A percentile compares a stretch with the other conserved stretches of the same genome.
phyloP scores from a whole-genome alignment of 768 basidiomycete species.

The Termitomyces bulborhizus region DNA sequence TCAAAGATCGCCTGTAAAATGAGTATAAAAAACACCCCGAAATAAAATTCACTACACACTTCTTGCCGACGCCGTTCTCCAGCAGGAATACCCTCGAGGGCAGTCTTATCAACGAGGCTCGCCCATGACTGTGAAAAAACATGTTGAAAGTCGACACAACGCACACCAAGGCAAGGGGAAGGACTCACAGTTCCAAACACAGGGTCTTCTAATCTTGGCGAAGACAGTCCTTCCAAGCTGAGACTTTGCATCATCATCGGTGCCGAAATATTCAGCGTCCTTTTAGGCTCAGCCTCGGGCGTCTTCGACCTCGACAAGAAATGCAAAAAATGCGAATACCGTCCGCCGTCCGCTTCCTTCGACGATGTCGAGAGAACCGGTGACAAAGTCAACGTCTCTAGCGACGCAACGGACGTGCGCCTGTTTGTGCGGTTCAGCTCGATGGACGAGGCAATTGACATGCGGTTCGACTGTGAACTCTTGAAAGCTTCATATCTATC shows the following conservation, averaged over 20 bases:
- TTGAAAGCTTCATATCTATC: slow-evolving; percentile 85
- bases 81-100: slow-evolving; percentile 72
- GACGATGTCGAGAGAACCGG: slow-evolving; percentile 27
- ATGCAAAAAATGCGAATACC: slow-evolving; percentile 49
- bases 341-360: slow-evolving; percentile 24
- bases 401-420: slow-evolving; percentile 62
- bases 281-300: slow-evolving; percentile 41
- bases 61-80: slow-evolving; percentile 87
- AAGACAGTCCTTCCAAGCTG: slow-evolving; percentile 19
- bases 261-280: slow-evolving; percentile 57
- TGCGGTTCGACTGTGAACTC: slow-evolving; percentile 42
- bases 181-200: slow-evolving; percentile 61
- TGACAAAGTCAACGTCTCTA: slow-evolving; percentile 41
- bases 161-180: slow-evolving; percentile 1
- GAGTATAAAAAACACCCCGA: neutral
- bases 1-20: slow-evolving; percentile 78
- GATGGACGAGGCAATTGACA: slow-evolving; percentile 52
- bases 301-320: slow-evolving; percentile 62
- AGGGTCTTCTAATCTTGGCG: slow-evolving; percentile 44
- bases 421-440: slow-evolving; percentile 22
- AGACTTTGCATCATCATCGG: slow-evolving; percentile 41
- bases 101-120: slow-evolving; percentile 81
- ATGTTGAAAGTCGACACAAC: neutral
- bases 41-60: slow-evolving; percentile 26
- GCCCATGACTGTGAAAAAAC: slow-evolving; percentile 69